Percentiles rank a stretch among this genome's conserved stretches.
Conservation (phyloP, 441 rosid genomes). For the Hura crepitans region DNA sequence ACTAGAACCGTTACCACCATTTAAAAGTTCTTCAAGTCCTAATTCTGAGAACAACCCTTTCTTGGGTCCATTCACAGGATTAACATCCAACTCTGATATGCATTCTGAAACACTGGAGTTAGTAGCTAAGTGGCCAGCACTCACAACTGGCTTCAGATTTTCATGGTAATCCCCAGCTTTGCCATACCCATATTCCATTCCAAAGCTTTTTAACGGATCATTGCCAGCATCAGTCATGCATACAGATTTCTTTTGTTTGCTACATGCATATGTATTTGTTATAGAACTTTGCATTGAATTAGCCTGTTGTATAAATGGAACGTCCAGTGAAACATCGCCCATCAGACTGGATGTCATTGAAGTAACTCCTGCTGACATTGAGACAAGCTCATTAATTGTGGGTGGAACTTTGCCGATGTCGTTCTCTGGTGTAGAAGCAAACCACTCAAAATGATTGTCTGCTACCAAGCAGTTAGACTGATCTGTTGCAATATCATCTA, state of each 20-base stretch:
- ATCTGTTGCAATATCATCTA: conserved; percentile 37
- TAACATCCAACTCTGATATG: conserved; percentile 33
- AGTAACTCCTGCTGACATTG: conserved; percentile 24
- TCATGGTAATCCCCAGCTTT: conserved; percentile 33
- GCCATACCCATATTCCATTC: conserved; percentile 29
- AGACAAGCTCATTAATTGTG: conserved; percentile 24
- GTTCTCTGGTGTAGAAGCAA: conserved; percentile 41
- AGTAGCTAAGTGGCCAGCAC: conserved; percentile 14
- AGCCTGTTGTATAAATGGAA: conserved; percentile 29
- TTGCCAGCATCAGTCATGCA: conserved; percentile 31
- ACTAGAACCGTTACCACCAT: conserved; percentile 36
- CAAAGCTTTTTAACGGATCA: conserved; percentile 43
- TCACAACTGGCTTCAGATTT: conserved; percentile 32
- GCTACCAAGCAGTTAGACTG: conserved; percentile 38
- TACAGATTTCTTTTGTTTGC: conserved; percentile 24
- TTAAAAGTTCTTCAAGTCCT: conserved; percentile 61
- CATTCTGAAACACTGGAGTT: conserved; percentile 31
- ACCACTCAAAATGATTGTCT: conserved; percentile 54
- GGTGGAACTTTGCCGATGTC: conserved; percentile 24
- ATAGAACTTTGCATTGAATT: conserved; percentile 33
- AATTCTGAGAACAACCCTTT: conserved; percentile 72
- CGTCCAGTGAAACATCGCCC: conserved; percentile 22
- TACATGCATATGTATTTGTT: conserved; percentile 25
- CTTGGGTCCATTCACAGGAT: conserved; percentile 29
- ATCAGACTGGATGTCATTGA: conserved; percentile 26